A percentile compares a stretch with the other conserved stretches of the same genome.
phyloP scores from a whole-genome alignment of 179 eudicot species.

The Silene coronaria region DNA sequence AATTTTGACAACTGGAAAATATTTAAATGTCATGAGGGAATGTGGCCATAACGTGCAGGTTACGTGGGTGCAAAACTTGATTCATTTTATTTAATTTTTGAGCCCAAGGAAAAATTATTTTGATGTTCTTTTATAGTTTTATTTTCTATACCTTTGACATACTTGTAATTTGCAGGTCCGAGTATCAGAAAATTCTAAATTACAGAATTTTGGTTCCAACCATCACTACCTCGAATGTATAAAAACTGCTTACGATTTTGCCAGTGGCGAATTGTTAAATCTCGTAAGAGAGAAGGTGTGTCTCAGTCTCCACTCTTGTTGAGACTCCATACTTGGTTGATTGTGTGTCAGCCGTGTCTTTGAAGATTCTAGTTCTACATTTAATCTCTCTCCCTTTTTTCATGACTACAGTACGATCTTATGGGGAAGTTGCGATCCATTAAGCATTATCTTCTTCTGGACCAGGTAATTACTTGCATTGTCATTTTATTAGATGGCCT shows the following conservation, averaged over 20 bases:
- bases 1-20: slow-evolving; percentile 93
- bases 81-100: slow-evolving; percentile 4
- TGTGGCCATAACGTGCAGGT: slow-evolving; percentile 97
- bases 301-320: slow-evolving; percentile 11
- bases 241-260: slow-evolving; percentile 88
- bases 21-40: slow-evolving; percentile 95
- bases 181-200: slow-evolving; percentile 67
- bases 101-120: neutral
- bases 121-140: neutral
- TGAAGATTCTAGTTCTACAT: slow-evolving; percentile 11
- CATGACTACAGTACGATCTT: slow-evolving; percentile 62
- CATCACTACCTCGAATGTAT: slow-evolving; percentile 90
- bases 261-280: slow-evolving; percentile 89
- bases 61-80: slow-evolving; percentile 15
- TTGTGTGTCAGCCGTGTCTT: slow-evolving; percentile 9
- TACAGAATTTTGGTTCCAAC: slow-evolving; percentile 68
- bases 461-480: slow-evolving; percentile 55
- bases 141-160: slow-evolving; percentile 20
- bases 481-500: neutral
- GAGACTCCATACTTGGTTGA: neutral
- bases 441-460: slow-evolving; percentile 94
- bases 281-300: slow-evolving; percentile 83
- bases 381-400: neutral
- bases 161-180: slow-evolving; percentile 52
- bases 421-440: slow-evolving; percentile 87